These are phyloP conservation scores for Trichaptum fuscoviolaceum DNA, from an alignment of 768 basidiomycete genomes.

Conservation along the genomic window DNA sequence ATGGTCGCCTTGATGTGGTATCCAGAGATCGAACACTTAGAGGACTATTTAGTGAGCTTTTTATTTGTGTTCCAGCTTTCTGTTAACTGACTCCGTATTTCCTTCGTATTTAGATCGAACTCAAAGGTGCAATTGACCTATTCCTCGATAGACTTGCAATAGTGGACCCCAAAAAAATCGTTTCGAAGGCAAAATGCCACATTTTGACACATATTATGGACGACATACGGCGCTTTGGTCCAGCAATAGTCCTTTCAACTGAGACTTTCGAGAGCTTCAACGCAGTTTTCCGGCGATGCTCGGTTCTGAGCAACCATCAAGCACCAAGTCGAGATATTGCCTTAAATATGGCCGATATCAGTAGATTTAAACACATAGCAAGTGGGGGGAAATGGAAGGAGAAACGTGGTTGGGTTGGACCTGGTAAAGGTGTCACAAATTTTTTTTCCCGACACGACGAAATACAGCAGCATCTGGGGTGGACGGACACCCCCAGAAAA, in stretches of 20 bases:
- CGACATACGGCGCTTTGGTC: constrained; percentile 33
- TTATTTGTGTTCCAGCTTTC: too few species aligned
- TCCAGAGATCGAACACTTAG: too few species aligned
- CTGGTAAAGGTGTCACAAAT: too few species aligned
- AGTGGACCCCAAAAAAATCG: constrained; percentile 31
- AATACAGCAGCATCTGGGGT: too few species aligned
- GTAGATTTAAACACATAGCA: constrained; percentile 9
- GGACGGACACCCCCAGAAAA: too few species aligned
- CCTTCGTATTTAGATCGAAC: constrained; percentile 14
- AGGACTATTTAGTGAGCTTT: too few species aligned
- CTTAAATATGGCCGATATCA: constrained; percentile 7
- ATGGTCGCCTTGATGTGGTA: too few species aligned
- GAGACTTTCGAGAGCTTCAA: constrained; percentile 12
- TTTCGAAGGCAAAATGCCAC: constrained; percentile 32
- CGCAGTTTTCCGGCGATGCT: constrained; percentile 8
- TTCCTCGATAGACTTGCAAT: constrained; percentile 29
- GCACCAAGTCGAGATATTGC: constrained; percentile 16
- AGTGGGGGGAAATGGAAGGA: too few species aligned
- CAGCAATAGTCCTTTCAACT: constrained; percentile 21
- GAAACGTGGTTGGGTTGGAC: too few species aligned
- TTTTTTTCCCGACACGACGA: too few species aligned
- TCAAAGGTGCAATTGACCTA: constrained; percentile 26
- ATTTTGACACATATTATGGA: constrained; percentile 29
- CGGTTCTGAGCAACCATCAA: constrained; percentile 13
- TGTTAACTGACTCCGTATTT: too few species aligned